Conservation (phyloP, 495 filamentous ascomycete species). For the Staphylotrichum tortipilum region DNA sequence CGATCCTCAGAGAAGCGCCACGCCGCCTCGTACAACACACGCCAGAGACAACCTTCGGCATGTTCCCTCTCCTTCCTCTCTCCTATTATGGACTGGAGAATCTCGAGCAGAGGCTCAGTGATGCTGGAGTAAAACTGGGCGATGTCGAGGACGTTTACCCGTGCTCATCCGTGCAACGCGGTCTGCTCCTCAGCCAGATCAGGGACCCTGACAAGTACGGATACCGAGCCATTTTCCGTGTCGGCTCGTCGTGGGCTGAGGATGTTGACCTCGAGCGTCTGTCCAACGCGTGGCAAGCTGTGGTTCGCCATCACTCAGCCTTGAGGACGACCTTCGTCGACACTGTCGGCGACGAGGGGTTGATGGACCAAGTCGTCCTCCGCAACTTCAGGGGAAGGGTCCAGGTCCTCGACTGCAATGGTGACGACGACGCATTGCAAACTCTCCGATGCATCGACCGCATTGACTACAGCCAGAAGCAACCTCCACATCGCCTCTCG, state of each 20-base stretch:
- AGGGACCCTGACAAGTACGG: slow-evolving; percentile 45
- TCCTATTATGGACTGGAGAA: slow-evolving; percentile 41
- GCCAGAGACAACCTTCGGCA: slow-evolving; percentile 41
- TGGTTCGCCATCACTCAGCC: slow-evolving; percentile 30
- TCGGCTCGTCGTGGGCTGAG: slow-evolving; percentile 15
- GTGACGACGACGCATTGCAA: slow-evolving; percentile 20
- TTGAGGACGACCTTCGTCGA: slow-evolving; percentile 28
- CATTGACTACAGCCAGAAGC: slow-evolving; percentile 12
- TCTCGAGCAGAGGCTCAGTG: slow-evolving; percentile 31
- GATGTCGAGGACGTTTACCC: slow-evolving; percentile 37
- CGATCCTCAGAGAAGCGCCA: slow-evolving; percentile 34
- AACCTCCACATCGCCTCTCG: slow-evolving; percentile 40
- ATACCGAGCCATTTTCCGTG: slow-evolving; percentile 43
- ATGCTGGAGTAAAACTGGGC: slow-evolving; percentile 24
- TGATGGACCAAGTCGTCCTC: slow-evolving; percentile 18
- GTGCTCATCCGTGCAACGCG: slow-evolving; percentile 36
- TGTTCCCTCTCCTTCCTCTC: slow-evolving; percentile 47
- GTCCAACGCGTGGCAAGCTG: slow-evolving; percentile 15
- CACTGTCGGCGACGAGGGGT: slow-evolving; percentile 18
- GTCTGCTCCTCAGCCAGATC: slow-evolving; percentile 39
- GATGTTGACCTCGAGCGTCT: not conserved
- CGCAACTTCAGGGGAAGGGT: slow-evolving; percentile 25
- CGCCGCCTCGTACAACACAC: slow-evolving; percentile 30
- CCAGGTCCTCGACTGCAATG: slow-evolving; percentile 35
- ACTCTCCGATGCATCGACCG: not conserved